Evolutionary conservation across 257 asterid species (phyloP), one percentile per base, ranked within the genome.

Genomic region (Perilla frutescens): DNA sequence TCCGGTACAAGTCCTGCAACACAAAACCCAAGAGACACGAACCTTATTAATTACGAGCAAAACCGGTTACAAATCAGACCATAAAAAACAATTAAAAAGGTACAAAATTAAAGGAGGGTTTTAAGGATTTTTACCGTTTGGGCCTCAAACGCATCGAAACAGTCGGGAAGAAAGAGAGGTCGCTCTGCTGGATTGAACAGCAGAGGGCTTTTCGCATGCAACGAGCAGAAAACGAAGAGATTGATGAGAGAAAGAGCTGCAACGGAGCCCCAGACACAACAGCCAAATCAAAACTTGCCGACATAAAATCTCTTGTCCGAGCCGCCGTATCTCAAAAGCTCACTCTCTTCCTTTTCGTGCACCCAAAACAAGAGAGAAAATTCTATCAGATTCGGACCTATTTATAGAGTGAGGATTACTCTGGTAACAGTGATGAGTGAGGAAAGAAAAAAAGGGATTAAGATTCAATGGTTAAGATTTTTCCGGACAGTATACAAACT

Each of bases 81-180:
- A 10, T 26, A 69, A 65, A 80, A 44, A 10, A 15, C 41, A 73
- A 10, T 20, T 60, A 68, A 80, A 14, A 44, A 44, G 49, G 14
- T 20, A 20, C 26, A 15, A 8, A 10, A n/a, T 0, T 2, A 12
- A 5, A 8, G 13, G 68, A 61, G 78, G 44, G 14, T 10, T 40
- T 40, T 6, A 34, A 11, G 31, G 6, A 34, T 45, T 2, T 2
- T 32, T 81, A 94, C 99, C 99, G 86, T 86, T 80, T 87, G 85
- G 96, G 92, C 93, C 96, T 91, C 96, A 94, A 94, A 91, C 95
- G 98, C 99, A 94, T 94, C 89, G 96, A 87, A 87, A 77, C 91
- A 67, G 89, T 77, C 47, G 91, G 87, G 76, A 59, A 68, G 80
- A 68, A 68, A 70, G 68, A 75, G 68, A 63, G 70, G 70, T 5